These are phyloP conservation scores for Dioscorea alata DNA, from an alignment of 106 monocot species.

Conservation along the genomic window DNA sequence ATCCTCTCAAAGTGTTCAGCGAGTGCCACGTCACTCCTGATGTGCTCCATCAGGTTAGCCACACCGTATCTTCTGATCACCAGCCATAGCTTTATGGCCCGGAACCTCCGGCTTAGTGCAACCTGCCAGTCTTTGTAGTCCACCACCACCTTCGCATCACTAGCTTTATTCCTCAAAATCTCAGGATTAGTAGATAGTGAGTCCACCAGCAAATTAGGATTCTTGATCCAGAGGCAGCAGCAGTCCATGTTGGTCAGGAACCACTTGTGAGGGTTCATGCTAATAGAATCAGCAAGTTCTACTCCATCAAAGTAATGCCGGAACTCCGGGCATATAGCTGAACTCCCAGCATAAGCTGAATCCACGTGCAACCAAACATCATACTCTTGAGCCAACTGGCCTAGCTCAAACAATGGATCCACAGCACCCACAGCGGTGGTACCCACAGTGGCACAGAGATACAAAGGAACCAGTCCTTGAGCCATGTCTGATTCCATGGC, in stretches of 20 bases:
- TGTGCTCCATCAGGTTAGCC: constrained; percentile 23
- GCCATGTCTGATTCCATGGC: constrained; percentile 18
- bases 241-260: constrained; percentile 50
- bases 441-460: constrained; percentile 40
- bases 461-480: constrained; percentile 26
- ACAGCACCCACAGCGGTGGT: constrained; percentile 35
- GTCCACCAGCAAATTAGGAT: constrained; percentile 1
- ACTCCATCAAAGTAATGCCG: constrained; percentile 28
- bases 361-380: constrained; percentile 38
- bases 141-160: constrained; percentile 15
- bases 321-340: constrained; percentile 29
- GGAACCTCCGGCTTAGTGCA: constrained; percentile 29
- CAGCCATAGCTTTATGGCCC: constrained; percentile 42
- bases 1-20: constrained; percentile 16
- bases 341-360: constrained; percentile 36
- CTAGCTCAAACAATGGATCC: constrained; percentile 31
- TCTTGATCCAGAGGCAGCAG: constrained; percentile 48
- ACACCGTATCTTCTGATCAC: constrained; percentile 33
- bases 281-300: constrained; percentile 36
- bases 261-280: constrained; percentile 34
- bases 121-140: constrained; percentile 76
- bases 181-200: constrained; percentile 41
- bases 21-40: constrained; percentile 23
- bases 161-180: constrained; percentile 22
- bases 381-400: constrained; percentile 14